Evolutionary conservation across 305 asterid genomes (phyloP), one percentile per base, ranked within the genome.

Genomic region (Plantago rigida): DNA sequence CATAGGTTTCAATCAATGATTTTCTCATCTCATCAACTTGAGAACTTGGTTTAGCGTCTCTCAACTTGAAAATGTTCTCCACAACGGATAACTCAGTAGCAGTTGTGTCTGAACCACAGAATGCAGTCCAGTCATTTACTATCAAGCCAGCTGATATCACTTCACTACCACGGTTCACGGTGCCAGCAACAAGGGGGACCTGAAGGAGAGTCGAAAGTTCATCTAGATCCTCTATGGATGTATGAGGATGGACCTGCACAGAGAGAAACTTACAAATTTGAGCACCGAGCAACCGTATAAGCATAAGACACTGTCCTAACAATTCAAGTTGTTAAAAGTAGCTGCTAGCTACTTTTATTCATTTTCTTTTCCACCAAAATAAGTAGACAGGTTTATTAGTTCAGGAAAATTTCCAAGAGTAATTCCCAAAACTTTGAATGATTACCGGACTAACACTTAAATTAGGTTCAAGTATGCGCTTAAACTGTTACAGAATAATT

Each of bases 21-120:
- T 82, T 87, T 67, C 96, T 75, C 94, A 85, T 87, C 78, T 90
- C 96, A 63, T 87, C 89, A 4, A 85, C 96, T 47, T 87, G 72
- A 5, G 87, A 83, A 73, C 85, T 77, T 2, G 97, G 96, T 64
- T 81, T 87, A 68, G 86, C 93, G 56, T 84, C 94, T 70, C 95
- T 83, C 71, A 87, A 67, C 86, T 85, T 87, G 81, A 90, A 90
- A 19, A 87, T 94, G 1, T 82, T 84, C 79, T 85, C 95, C 13
- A 87, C 72, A 10, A 90, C 95, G 1, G 94, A 82, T 64, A 87
- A 59, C 79, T 90, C 97, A 0, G 97, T 87, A 47, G 96, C 97
- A 65, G 97, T 87, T 5, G 97, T 90, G 71, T 85, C 96, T 1
- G 96, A 81, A 15, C 96, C 97, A 52, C 96, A 87, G 73, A 90